These are phyloP conservation scores for Nicotiana sylvestris DNA, from an alignment of 257 asterid species.

Conservation along the genomic window DNA sequence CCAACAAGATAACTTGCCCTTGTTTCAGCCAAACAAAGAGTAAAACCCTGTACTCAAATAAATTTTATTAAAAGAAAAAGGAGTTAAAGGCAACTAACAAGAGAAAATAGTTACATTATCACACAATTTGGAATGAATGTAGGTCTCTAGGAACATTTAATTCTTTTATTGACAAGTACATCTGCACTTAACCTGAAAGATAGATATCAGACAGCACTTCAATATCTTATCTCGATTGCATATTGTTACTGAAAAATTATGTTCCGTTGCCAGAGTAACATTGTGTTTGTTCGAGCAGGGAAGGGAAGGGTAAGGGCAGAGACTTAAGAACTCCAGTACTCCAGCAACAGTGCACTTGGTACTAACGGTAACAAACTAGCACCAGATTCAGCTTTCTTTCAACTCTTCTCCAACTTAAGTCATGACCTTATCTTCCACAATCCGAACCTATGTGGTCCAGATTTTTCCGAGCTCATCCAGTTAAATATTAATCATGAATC, in stretches of 20 bases:
- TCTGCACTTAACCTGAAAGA: background rate
- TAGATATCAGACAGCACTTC: background rate
- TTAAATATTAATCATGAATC: background rate
- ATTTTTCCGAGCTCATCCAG: background rate
- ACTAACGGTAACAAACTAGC: background rate
- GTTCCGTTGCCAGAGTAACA: background rate
- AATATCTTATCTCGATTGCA: background rate
- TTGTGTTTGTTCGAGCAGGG: background rate
- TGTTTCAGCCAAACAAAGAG: background rate
- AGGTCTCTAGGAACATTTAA: background rate
- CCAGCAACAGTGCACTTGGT: conserved; percentile 1
- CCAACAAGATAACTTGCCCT: background rate
- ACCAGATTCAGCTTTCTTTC: background rate
- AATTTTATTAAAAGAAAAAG: background rate
- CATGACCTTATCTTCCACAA: background rate
- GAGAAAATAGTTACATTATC: background rate
- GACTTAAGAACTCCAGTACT: background rate
- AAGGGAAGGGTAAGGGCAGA: background rate
- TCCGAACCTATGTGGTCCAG: background rate
- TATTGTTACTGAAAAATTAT: background rate
- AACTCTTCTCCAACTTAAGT: background rate
- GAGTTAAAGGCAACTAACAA: background rate
- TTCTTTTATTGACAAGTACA: background rate
- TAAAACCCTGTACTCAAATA: background rate
- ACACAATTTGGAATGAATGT: background rate